Base-by-base conservation (phyloP, 1,284 basidiomycete species). In the Trametes hirsuta region DNA sequence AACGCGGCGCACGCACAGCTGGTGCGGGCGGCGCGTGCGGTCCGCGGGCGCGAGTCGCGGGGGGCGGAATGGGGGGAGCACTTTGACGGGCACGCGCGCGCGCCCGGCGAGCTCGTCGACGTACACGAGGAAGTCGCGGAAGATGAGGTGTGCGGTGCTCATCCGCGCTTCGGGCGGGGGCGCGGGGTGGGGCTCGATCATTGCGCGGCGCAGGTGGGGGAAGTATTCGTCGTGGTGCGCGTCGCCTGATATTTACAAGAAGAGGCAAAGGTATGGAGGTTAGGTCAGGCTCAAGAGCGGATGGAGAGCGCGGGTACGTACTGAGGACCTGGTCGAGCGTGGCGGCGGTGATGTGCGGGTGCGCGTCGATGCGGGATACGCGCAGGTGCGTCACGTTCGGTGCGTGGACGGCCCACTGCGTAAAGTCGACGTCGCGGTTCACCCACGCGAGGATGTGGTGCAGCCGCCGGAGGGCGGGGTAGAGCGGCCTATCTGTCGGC, bases 351-450 rank as follows among this genome's bases (percentile, higher is more conserved):
- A 47, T 44, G 18, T 50, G 58, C 6, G 64, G 64, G 41, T 60
- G 48, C 35, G 53, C 53, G 53, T 62, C 64, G 9, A 65, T 34
- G 24, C 64, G 61, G 4, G 64, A 65, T 35, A 60, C 47, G 12
- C 64, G 64, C 11, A 65, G 51, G 21, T 65, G 64, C 15, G 64
- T 63, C 22, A 65, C 47, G 40, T 56, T 55, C 8, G 64, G 64
- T 34, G 64, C 64, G 22, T 65, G 64, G 14, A 36, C 25, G 30
- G 61, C 64, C 64, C 64, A 65, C 42, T 59, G 53, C 21, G 40
- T 35, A 35, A 62, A 62, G 56, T 65, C 64, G 55, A 65, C 41
- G 34, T 63, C 56, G 49, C 58, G 58, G 36, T 60, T 55, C 37
- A 65, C 56, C 49, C 57, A 51, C 8, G 64, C 55, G 37, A 55